These are phyloP conservation scores for Silene uniflora DNA, from an alignment of 148 eudicot genomes.

Conservation along the genomic window DNA sequence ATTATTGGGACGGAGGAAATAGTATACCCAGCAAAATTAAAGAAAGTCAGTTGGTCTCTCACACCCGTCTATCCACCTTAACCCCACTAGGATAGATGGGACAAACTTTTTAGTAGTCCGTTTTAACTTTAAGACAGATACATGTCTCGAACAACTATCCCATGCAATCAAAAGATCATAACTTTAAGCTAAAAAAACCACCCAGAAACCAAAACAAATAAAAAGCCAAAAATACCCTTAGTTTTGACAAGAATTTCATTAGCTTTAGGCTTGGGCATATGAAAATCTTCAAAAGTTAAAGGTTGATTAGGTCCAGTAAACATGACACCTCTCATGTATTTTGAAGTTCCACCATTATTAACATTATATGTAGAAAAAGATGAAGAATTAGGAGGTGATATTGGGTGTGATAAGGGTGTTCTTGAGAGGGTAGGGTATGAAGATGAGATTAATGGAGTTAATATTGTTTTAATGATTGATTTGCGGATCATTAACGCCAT, in stretches of 20 bases:
- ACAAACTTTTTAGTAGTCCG: too few relatives aligned
- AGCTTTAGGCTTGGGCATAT: slow-evolving; percentile 92
- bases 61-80: too few relatives aligned
- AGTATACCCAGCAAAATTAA: too few relatives aligned
- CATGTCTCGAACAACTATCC: not conserved
- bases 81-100: too few relatives aligned
- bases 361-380: slow-evolving; percentile 52
- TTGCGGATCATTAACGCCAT: slow-evolving; percentile 26
- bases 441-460: not conserved
- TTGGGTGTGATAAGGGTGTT: not conserved
- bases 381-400: not conserved
- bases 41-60: too few relatives aligned
- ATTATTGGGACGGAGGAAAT: too few relatives aligned
- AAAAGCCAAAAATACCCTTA: slow-evolving; percentile 46
- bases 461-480: slow-evolving; percentile 18
- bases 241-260: slow-evolving; percentile 88
- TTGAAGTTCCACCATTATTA: slow-evolving; percentile 49
- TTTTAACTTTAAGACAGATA: not conserved
- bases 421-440: slow-evolving; percentile 5
- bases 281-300: slow-evolving; percentile 79
- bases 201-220: too few relatives aligned
- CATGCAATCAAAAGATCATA: not conserved
- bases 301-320: slow-evolving; percentile 74
- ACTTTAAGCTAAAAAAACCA: not conserved
- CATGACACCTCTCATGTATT: slow-evolving; percentile 83